Conservation (phyloP, 371 early-diverging fungal species). For the Batkoa obscura region DNA sequence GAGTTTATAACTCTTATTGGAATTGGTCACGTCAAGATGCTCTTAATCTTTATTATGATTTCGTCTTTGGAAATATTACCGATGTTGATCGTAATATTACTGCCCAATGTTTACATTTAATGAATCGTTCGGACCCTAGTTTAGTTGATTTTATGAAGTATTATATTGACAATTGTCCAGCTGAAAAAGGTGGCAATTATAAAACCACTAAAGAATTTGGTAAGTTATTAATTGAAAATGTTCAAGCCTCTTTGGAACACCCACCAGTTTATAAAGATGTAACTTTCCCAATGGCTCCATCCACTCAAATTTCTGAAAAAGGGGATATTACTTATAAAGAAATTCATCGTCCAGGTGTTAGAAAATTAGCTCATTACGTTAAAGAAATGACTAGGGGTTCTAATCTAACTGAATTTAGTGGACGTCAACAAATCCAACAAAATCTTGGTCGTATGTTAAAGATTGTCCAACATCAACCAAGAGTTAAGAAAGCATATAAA, state of each 20-base stretch:
- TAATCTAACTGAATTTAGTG: slow-evolving; percentile 41
- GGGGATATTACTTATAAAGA: slow-evolving; percentile 75
- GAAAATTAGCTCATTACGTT: slow-evolving; percentile 49
- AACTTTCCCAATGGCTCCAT: slow-evolving; percentile 58
- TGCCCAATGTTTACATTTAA: slow-evolving; percentile 73
- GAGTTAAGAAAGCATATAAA: slow-evolving; percentile 52
- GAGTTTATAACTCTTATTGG: slow-evolving; percentile 87
- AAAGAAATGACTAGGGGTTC: slow-evolving; percentile 48
- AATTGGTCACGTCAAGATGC: slow-evolving; percentile 95
- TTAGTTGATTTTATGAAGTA: slow-evolving; percentile 76
- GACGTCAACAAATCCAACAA: slow-evolving; percentile 59
- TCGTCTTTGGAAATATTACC: slow-evolving; percentile 75
- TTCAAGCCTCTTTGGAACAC: slow-evolving; percentile 49
- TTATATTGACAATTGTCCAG: slow-evolving; percentile 49
- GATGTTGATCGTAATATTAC: slow-evolving; percentile 74
- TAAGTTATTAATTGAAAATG: slow-evolving; percentile 69
- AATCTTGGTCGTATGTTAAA: slow-evolving; percentile 53
- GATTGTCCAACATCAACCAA: slow-evolving; percentile 55
- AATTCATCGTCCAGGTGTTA: slow-evolving; percentile 39
- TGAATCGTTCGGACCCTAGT: slow-evolving; percentile 74
- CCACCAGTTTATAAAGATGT: slow-evolving; percentile 78
- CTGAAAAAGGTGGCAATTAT: slow-evolving; percentile 63
- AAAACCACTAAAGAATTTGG: slow-evolving; percentile 62
- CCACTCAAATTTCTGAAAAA: slow-evolving; percentile 48
- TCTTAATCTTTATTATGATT: slow-evolving; percentile 72